phyloP scores from a whole-genome alignment of 768 basidiomycete species.

The Phlebiopsis flavidoalba region DNA sequence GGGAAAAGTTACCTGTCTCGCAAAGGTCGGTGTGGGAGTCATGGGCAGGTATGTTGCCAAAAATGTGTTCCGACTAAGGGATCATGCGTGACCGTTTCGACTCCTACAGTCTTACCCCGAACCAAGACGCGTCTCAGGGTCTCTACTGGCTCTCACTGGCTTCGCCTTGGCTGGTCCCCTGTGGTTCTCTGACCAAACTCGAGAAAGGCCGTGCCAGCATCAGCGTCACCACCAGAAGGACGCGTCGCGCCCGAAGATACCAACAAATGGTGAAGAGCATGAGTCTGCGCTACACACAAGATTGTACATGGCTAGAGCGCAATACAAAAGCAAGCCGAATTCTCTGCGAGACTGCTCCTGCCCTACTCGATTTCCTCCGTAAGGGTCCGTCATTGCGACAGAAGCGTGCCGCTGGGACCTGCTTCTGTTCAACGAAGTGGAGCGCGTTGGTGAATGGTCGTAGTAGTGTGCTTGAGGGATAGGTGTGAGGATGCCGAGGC shows the following conservation, averaged over 20 bases:
- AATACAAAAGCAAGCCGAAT: neutral
- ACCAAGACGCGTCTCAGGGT: constrained; percentile 27
- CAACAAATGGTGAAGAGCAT: neutral
- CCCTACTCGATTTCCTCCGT: constrained; percentile 9
- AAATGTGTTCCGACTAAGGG: neutral
- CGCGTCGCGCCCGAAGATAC: neutral
- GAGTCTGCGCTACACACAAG: neutral
- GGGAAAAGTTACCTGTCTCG: constrained; percentile 16
- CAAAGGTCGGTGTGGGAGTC: constrained; percentile 22
- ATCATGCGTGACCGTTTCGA: neutral
- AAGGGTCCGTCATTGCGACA: constrained; percentile 5
- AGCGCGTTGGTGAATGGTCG: neutral
- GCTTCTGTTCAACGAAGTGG: neutral
- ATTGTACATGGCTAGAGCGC: neutral
- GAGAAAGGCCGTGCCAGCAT: constrained; percentile 21
- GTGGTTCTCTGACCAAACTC: constrained; percentile 25
- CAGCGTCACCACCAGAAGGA: constrained; percentile 1
- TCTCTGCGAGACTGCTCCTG: neutral
- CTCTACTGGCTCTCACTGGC: constrained; percentile 27
- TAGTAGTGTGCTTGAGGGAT: neutral
- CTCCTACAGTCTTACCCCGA: constrained; percentile 26
- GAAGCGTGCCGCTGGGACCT: constrained; percentile 4
- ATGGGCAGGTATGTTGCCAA: constrained; percentile 18
- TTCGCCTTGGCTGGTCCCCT: constrained; percentile 27
- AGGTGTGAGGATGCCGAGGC: constrained; percentile 9